Conservation (phyloP, 2,329 filamentous ascomycete species). For the Lachnellula hyalina region DNA sequence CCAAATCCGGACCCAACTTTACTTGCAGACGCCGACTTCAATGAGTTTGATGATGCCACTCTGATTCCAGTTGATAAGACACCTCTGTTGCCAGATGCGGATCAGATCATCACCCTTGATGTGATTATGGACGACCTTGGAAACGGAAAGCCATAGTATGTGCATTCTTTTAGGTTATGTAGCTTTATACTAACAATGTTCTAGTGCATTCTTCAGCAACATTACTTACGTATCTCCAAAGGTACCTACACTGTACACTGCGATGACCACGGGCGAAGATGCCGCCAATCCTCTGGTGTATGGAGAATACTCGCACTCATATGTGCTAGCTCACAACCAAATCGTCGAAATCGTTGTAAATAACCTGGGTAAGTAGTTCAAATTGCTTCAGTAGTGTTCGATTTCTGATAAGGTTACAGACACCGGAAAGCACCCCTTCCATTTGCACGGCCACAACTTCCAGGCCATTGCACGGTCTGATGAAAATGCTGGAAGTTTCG, state of each 20-base stretch:
- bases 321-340: constrained; percentile 63
- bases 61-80: constrained; percentile 65
- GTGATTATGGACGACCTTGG: constrained; percentile 62
- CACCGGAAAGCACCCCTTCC: constrained; percentile 63
- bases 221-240: constrained; percentile 59
- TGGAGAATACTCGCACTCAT: constrained; percentile 58
- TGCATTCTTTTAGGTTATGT: not conserved
- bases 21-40: constrained; percentile 49
- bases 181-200: not conserved
- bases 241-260: constrained; percentile 63
- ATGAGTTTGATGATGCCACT: constrained; percentile 67
- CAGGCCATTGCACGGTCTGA: constrained; percentile 58
- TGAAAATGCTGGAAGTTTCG: constrained; percentile 53
- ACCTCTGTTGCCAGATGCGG: constrained; percentile 54
- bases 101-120: constrained; percentile 57
- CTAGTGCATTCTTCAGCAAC: constrained; percentile 54
- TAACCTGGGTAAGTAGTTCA: constrained; percentile 45
- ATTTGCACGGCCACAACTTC: constrained; percentile 73
- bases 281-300: constrained; percentile 58
- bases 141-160: constrained; percentile 61
- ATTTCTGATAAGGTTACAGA: constrained; percentile 38
- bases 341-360: constrained; percentile 73
- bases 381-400: not conserved
- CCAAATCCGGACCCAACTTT: constrained; percentile 45
- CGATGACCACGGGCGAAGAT: constrained; percentile 47